Evolutionary conservation across 129 eudicot species (phyloP), one percentile per base, ranked within the genome.

Genomic region (Pseudognaphalium luteoalbum): DNA sequence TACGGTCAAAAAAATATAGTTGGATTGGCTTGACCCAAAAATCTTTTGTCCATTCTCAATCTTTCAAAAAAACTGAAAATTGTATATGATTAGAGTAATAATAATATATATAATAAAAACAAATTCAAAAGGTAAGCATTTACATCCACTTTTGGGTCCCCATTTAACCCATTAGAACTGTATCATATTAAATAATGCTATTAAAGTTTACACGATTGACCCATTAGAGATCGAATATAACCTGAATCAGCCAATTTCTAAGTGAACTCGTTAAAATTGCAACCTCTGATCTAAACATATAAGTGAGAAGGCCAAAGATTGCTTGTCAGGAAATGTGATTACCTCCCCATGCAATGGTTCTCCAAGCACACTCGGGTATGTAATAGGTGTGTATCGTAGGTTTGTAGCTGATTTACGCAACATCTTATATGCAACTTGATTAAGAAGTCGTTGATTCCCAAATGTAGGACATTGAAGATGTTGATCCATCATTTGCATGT

Each of bases 271-370:
- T 57, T 25, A 57, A 57, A 57, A 57, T 57, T 57, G 63, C 29
- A 21, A 57, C 29, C 63, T 57, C 63, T 57, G 4, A 20, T 57
- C 62, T 19, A 19, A 54, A 57, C 7, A 6, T 17, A 57, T 20
- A 19, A 56, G 63, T 57, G 29, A 57, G 10, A 57, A 25, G 25
- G 20, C 25, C 63, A 57, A 57, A 20, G 21, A 57, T 0, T 57
- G 25, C 63, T 57, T 35, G 41, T 58, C 33, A 41, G 52, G 29
- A 63, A 58, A 84, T 66, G 76, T 37, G 73, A 74, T 81, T 72
- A 93, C 98, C 98, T 94, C 98, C 78, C 98, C 98, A 77, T 94
- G 97, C 81, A 94, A 64, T 19, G 97, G 93, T 83, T 94, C 98
- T 47, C 98, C 98, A 30, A 94, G 97, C 76, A 94, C 96, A 83